Percentiles rank a stretch among this genome's conserved stretches.
These are phyloP conservation scores for Dentipellis sp. DNA, from an alignment of 768 basidiomycete genomes.

Conservation along the genomic window DNA sequence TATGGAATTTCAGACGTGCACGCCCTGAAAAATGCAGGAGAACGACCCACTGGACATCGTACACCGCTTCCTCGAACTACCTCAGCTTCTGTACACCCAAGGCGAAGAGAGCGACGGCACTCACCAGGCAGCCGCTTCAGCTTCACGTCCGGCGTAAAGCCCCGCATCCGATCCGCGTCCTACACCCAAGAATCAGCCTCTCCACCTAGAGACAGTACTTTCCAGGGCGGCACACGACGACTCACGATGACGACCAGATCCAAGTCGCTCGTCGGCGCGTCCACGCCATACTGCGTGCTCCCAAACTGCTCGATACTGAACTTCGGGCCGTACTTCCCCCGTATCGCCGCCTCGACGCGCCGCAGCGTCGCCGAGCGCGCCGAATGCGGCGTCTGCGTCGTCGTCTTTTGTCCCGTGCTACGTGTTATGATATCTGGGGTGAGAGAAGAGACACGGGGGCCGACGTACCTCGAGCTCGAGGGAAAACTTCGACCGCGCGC, in stretches of 20 bases:
- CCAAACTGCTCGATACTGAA: constrained; percentile 37
- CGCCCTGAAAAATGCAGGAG: no score
- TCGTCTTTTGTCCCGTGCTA: no score
- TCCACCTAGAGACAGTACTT: background rate
- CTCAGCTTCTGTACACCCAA: background rate
- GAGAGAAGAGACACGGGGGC: no score
- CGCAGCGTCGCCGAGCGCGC: constrained; percentile 3
- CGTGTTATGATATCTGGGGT: no score
- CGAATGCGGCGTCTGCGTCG: no score
- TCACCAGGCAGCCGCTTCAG: constrained; percentile 22
- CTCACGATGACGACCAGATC: constrained; percentile 45
- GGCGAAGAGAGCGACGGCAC: constrained; percentile 3
- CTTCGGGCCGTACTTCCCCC: constrained; percentile 19
- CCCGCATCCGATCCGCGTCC: constrained; percentile 24
- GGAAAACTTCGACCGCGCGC: no score
- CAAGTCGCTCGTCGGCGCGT: constrained; percentile 33
- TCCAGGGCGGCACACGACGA: constrained; percentile 1
- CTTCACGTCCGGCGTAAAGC: constrained; percentile 20
- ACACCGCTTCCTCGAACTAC: constrained; percentile 17
- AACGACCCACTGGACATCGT: constrained; percentile 21
- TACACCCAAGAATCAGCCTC: constrained; percentile 7
- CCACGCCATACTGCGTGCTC: constrained; percentile 40
- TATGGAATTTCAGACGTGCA: background rate
- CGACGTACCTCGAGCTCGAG: no score
- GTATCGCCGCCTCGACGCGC: constrained; percentile 5